Conservation (phyloP, 2,329 filamentous ascomycete species). For the Aureobasidium sp. region DNA sequence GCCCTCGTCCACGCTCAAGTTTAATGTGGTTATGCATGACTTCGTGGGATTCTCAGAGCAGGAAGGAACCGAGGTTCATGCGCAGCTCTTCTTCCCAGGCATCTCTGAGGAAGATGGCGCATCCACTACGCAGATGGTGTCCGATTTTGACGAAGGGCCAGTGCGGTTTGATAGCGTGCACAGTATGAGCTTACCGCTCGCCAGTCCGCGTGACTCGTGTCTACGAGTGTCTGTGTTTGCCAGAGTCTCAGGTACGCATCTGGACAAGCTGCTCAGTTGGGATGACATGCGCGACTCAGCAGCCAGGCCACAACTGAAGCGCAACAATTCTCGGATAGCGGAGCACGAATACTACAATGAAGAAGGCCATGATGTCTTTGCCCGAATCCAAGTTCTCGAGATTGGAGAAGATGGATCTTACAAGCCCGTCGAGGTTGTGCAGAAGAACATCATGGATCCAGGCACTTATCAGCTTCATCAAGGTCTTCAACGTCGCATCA, state of each 20-base stretch:
- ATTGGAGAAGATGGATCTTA: constrained; percentile 88
- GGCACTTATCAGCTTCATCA: constrained; percentile 94
- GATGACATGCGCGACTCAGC: constrained; percentile 87
- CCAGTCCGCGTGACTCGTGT: constrained; percentile 63
- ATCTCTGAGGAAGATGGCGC: constrained; percentile 77
- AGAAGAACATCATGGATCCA: constrained; percentile 72
- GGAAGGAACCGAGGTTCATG: constrained; percentile 92
- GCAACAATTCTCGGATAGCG: constrained; percentile 61
- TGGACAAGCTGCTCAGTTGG: constrained; percentile 97
- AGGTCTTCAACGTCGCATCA: constrained; percentile 79
- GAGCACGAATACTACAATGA: constrained; percentile 91
- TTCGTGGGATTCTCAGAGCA: constrained; percentile 89
- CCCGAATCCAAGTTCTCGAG: constrained; percentile 80
- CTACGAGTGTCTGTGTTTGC: constrained; percentile 87
- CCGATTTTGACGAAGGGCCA: constrained; percentile 84
- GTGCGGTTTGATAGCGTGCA: constrained; percentile 96
- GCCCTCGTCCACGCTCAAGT: constrained; percentile 86
- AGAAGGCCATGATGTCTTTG: constrained; percentile 88
- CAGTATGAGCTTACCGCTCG: constrained; percentile 88
- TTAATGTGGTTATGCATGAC: constrained; percentile 98
- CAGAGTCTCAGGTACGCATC: constrained; percentile 81
- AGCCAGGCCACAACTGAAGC: constrained; percentile 47
- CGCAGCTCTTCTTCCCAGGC: constrained; percentile 90
- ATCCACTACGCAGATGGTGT: constrained; percentile 91
- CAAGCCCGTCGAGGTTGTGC: constrained; percentile 83